These are phyloP conservation scores for Fusarium sacchari DNA, from an alignment of 2,329 filamentous ascomycete species.

Conservation along the genomic window DNA sequence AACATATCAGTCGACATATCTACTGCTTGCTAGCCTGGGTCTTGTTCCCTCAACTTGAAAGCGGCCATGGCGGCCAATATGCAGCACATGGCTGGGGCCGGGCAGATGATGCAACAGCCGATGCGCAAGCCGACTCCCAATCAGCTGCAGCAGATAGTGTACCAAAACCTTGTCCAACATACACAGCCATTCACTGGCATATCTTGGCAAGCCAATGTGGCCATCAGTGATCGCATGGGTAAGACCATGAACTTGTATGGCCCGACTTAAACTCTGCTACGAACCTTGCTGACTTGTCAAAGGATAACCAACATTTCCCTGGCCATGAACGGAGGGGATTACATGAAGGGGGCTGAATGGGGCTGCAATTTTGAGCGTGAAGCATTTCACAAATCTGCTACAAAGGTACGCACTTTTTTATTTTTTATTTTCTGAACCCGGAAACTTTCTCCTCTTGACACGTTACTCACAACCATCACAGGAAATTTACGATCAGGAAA, in stretches of 20 bases:
- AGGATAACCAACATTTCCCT: constrained; percentile 65
- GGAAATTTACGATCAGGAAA: constrained; percentile 61
- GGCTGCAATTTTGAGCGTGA: constrained; percentile 61
- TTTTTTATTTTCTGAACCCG: neutral
- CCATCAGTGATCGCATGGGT: constrained; percentile 53
- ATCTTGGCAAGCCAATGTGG: constrained; percentile 54
- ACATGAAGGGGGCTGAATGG: constrained; percentile 53
- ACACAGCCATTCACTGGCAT: constrained; percentile 46
- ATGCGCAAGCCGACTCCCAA: constrained; percentile 46
- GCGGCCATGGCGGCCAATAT: constrained; percentile 71
- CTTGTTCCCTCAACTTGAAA: constrained; percentile 28
- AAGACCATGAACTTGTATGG: constrained; percentile 57
- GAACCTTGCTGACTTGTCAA: constrained; percentile 24
- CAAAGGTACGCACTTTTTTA: constrained; percentile 55
- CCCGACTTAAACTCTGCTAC: neutral
- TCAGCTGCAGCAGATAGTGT: constrained; percentile 54
- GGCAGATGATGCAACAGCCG: constrained; percentile 58
- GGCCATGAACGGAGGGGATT: constrained; percentile 55
- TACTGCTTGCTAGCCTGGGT: constrained; percentile 29
- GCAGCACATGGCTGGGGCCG: constrained; percentile 63
- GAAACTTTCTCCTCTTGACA: neutral
- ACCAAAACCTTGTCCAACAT: constrained; percentile 51
- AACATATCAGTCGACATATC: constrained; percentile 6
- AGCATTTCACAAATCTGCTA: constrained; percentile 56
- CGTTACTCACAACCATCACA: constrained; percentile 45